Base-by-base conservation (phyloP, 179 eudicot species). In the Actinidia arguta region DNA sequence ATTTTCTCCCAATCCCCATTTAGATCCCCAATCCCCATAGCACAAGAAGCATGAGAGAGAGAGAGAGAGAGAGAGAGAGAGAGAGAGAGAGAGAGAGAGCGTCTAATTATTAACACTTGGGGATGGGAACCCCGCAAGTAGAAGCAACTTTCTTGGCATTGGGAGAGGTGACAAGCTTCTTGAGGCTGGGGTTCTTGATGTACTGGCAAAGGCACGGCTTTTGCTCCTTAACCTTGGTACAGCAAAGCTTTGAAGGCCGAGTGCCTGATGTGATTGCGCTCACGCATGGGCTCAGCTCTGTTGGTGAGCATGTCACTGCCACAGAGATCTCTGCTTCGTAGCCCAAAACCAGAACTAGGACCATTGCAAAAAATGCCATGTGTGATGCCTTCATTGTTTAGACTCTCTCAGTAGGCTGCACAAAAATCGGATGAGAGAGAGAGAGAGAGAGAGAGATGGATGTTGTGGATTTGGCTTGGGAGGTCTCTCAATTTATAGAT, bases 201-300 rank as follows among this genome's bases (percentile, higher is more conserved):
- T 87, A 87, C 54, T 73, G 69, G 67, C 89, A 87, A 7, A 87
- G 76, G 82, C 89, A 87, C 0, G 89, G 85, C 75, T 82, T 76
- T 36, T 87, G 89, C 71, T 82, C 44, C 75, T 72, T 55, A 54
- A 87, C 24, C 82, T 80, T 87, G 24, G 36, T 20, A 80, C 89
- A 87, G 81, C 89, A 87, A 3, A 22, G 47, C 14, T 20, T 1
- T 8, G 89, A 75, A 14, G 90, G 90, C 11, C 80, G 82, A 10
- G 55, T 24, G 46, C 79, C 36, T 3, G 86, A 75, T 4, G 82
- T 62, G 66, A 87, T 64, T 0, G 92, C 90, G 2, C 18, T 8
- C 82, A 50, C 50, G 76, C 92, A 89, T 5, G 90, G 75, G 54
- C 77, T 76, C 71, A 89, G 86, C 81, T 80, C 84, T 8, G 75